Conservation (phyloP, 73 alveolate species). For the Paramecium pentaurelia region DNA sequence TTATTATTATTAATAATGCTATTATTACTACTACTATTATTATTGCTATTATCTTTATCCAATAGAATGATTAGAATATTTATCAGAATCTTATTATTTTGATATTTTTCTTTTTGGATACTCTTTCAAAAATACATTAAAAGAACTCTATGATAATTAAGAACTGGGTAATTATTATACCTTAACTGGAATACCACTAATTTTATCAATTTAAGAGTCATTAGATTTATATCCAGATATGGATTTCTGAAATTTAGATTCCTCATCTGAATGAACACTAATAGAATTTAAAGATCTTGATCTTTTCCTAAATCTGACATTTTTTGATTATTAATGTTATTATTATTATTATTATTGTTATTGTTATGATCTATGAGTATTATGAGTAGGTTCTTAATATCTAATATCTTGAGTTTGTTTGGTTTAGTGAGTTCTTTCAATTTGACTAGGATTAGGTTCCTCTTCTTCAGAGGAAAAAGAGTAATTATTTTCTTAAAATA, state of each 20-base stretch:
- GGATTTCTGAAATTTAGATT: constrained; percentile 7
- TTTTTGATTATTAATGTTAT: background rate
- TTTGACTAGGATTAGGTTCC: background rate
- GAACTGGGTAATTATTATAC: background rate
- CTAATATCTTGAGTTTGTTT: background rate
- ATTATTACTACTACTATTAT: background rate
- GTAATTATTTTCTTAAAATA: constrained; percentile 25
- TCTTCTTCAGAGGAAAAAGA: background rate
- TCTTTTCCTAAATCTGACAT: constrained; percentile 28
- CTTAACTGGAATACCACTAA: constrained; percentile 13
- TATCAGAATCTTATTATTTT: constrained; percentile 32
- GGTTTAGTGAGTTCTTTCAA: background rate
- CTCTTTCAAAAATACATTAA: constrained; percentile 20
- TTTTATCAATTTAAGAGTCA: background rate
- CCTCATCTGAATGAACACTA: constrained; percentile 21
- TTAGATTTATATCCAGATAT: constrained; percentile 6
- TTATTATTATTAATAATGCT: background rate
- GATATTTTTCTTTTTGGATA: constrained; percentile 1
- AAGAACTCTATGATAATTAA: constrained; percentile 38
- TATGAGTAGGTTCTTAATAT: background rate
- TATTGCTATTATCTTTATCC: background rate
- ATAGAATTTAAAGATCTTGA: background rate
- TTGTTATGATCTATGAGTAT: background rate
- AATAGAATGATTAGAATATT: constrained; percentile 26
- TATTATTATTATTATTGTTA: background rate